These are phyloP conservation scores for Quercus engelmannii DNA, from an alignment of 306 rosid genomes.

Conservation along the genomic window DNA sequence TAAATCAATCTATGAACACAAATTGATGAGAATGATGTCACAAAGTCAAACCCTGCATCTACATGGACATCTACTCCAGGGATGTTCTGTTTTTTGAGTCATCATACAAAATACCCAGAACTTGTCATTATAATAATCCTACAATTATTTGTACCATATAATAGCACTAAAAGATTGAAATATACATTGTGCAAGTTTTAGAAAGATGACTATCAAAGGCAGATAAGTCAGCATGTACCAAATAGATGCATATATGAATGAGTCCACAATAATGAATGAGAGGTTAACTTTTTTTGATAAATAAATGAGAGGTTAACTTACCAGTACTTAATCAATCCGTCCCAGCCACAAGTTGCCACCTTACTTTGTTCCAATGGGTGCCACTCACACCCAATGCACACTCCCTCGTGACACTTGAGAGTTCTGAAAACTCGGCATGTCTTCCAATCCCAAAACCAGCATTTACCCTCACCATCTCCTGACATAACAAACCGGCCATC, in stretches of 20 bases:
- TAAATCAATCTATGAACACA: not conserved
- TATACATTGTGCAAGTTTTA: not conserved
- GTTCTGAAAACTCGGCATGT: conserved; percentile 96
- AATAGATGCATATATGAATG: conserved; percentile 6
- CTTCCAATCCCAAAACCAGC: conserved; percentile 99
- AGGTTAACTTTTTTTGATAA: no score
- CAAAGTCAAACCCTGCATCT: no score
- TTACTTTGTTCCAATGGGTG: conserved; percentile 96
- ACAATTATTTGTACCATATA: not conserved
- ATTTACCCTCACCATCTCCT: conserved; percentile 90
- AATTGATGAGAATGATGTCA: not conserved
- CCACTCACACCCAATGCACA: conserved; percentile 90
- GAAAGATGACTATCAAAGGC: not conserved
- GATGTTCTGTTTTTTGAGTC: not conserved
- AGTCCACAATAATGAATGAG: not conserved
- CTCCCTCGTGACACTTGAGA: conserved; percentile 90
- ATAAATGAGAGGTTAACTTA: conserved; percentile 56
- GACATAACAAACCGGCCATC: conserved; percentile 97
- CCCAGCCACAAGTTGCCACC: conserved; percentile 99
- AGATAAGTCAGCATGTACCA: conserved; percentile 3
- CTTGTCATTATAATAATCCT: not conserved
- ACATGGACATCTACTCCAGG: not conserved
- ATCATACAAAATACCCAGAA: not conserved
- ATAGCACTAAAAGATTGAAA: not conserved
- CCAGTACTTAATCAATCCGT: conserved; percentile 95